Percentiles rank a stretch among this genome's conserved stretches.
phyloP scores from a whole-genome alignment of 306 rosid genomes.

The Malus asiatica region DNA sequence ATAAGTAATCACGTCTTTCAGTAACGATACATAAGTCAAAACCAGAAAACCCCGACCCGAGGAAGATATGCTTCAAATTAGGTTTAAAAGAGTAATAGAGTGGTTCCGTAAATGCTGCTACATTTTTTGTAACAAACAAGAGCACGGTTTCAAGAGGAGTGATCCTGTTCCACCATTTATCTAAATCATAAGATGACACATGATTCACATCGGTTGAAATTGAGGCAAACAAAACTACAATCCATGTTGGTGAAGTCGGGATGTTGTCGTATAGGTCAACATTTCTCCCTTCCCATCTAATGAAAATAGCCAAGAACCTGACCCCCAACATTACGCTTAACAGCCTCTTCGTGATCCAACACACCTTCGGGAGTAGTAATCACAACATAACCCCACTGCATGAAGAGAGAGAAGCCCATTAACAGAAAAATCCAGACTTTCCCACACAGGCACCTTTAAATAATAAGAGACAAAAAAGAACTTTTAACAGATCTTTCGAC shows the following conservation, averaged over 20 bases:
- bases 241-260: background rate
- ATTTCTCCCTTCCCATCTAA: constrained; percentile 7
- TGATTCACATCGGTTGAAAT: background rate
- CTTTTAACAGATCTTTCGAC: background rate
- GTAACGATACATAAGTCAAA: background rate
- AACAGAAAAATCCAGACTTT: background rate
- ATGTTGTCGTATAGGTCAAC: background rate
- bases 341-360: constrained; percentile 92
- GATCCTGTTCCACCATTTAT: background rate
- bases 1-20: background rate
- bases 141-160: background rate
- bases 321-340: constrained; percentile 59
- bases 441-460: background rate
- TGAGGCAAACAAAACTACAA: background rate
- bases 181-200: background rate
- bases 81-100: background rate
- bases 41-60: background rate
- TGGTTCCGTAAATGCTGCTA: background rate
- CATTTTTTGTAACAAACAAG: background rate
- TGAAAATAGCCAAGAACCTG: constrained; percentile 86
- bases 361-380: constrained; percentile 88
- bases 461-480: background rate
- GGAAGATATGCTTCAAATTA: background rate
- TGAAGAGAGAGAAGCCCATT: constrained; percentile 2
- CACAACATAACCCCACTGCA: constrained; percentile 99